These are phyloP conservation scores for Ceratobasidium sp. DNA, from an alignment of 1,284 basidiomycete species.

Conservation along the genomic window DNA sequence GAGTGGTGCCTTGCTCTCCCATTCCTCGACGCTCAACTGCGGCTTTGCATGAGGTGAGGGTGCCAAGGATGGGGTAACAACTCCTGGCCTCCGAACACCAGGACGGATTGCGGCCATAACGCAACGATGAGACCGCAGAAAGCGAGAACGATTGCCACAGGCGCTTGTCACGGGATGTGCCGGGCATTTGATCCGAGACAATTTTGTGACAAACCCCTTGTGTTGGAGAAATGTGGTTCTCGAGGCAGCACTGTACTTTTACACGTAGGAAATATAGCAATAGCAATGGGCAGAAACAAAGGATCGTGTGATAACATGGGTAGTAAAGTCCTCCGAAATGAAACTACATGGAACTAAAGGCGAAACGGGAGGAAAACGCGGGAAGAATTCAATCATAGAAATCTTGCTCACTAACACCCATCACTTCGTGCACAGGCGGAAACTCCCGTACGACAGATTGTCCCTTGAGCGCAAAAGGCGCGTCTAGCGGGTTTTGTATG, in stretches of 20 bases:
- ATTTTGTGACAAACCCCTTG: constrained; percentile 22
- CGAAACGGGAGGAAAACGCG: constrained; percentile 8
- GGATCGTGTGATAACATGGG: constrained; percentile 42
- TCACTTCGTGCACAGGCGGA: constrained; percentile 42
- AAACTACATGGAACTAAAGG: constrained; percentile 41
- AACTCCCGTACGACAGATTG: constrained; percentile 36
- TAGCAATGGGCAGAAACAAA: constrained; percentile 22
- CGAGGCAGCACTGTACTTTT: constrained; percentile 35
- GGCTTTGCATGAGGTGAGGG: constrained; percentile 57
- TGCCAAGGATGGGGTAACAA: constrained; percentile 21
- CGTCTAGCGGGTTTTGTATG: constrained; percentile 39
- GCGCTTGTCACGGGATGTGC: constrained; percentile 26
- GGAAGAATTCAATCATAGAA: constrained; percentile 35
- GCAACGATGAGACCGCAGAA: not conserved
- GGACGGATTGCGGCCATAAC: constrained; percentile 36
- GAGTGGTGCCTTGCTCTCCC: constrained; percentile 84
- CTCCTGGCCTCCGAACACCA: constrained; percentile 24
- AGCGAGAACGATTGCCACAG: constrained; percentile 3
- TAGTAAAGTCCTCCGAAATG: constrained; percentile 37
- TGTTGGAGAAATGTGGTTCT: constrained; percentile 41
- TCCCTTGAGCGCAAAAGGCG: constrained; percentile 33
- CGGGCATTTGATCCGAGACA: constrained; percentile 30
- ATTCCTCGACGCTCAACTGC: constrained; percentile 79
- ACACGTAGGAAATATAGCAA: constrained; percentile 33
- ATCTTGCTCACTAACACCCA: constrained; percentile 33